A percentile compares a stretch with the other conserved stretches of the same genome.
Evolutionary conservation across 257 asterid genomes (phyloP).

Genomic region (Ajuga chamaepitys): DNA sequence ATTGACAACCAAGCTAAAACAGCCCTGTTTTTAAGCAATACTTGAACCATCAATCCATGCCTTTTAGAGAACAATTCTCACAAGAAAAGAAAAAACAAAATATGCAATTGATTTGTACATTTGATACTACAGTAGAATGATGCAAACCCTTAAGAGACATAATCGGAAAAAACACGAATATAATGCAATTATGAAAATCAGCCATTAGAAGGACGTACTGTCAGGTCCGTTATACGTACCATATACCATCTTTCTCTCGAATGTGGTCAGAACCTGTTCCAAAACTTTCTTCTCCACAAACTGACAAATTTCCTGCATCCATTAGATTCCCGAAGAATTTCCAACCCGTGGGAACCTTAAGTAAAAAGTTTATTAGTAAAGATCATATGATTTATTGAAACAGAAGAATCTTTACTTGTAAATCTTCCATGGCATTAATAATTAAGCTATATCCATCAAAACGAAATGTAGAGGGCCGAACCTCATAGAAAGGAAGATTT

Average conservation of each 20-base stretch:
- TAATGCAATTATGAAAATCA: too few species aligned
- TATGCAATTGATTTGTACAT: not conserved
- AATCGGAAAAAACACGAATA: too few species aligned
- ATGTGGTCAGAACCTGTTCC: slow-evolving; percentile 98
- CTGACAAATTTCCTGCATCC: slow-evolving; percentile 91
- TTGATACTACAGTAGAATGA: too few species aligned
- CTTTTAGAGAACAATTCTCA: not conserved
- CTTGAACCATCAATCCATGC: slow-evolving; percentile 10
- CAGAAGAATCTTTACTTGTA: not conserved
- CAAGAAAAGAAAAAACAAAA: not conserved
- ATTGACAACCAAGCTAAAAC: slow-evolving; percentile 98
- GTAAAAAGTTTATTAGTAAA: slow-evolving; percentile 8
- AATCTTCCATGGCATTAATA: not conserved
- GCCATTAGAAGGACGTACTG: too few species aligned
- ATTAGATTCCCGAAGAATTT: slow-evolving; percentile 93
- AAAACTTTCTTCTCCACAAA: slow-evolving; percentile 99
- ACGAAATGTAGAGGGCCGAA: slow-evolving; percentile 7
- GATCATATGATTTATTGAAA: not conserved
- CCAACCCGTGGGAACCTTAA: slow-evolving; percentile 99
- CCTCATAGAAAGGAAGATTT: slow-evolving; percentile 84
- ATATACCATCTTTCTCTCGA: slow-evolving; percentile 97
- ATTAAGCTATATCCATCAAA: not conserved
- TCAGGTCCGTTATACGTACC: slow-evolving; percentile 32
- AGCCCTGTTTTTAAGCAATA: slow-evolving; percentile 53
- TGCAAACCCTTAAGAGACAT: not conserved